Percentiles rank a stretch among this genome's conserved stretches.
phyloP scores from a whole-genome alignment of 768 basidiomycete genomes.

The Boletus reticuloceps region DNA sequence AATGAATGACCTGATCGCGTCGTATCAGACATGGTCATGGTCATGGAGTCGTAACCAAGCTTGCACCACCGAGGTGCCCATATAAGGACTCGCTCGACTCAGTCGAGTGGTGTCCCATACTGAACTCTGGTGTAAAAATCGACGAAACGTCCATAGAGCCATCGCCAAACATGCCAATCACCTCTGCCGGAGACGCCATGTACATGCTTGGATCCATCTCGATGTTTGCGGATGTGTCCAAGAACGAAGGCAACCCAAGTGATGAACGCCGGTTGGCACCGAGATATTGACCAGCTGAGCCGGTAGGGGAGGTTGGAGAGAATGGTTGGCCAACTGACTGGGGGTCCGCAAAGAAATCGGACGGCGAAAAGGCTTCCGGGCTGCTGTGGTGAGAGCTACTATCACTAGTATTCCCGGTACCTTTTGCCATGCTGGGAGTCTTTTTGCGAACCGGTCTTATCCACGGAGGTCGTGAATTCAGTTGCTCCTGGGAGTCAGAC shows the following conservation, averaged over 20 bases:
- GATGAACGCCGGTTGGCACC: slow-evolving; percentile 22
- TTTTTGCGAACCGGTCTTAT: slow-evolving; percentile 85
- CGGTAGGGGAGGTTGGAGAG: slow-evolving; percentile 18
- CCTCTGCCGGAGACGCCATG: slow-evolving; percentile 53
- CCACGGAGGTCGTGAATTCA: slow-evolving; percentile 72
- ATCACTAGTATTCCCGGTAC: slow-evolving; percentile 38
- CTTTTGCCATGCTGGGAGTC: slow-evolving; percentile 46
- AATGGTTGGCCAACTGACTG: slow-evolving; percentile 23
- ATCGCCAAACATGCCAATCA: slow-evolving; percentile 61
- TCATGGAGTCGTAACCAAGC: slow-evolving; percentile 30
- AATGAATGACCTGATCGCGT: slow-evolving; percentile 2
- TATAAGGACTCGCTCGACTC: slow-evolving; percentile 30
- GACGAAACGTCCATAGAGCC: slow-evolving; percentile 34
- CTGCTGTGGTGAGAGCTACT: slow-evolving; percentile 48
- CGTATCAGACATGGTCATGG: background rate
- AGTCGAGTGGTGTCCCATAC: slow-evolving; percentile 23
- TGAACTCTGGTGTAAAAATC: slow-evolving; percentile 32
- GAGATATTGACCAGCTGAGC: slow-evolving; percentile 24
- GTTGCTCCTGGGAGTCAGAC: slow-evolving; percentile 47
- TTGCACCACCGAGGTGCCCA: slow-evolving; percentile 21
- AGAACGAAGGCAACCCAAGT: slow-evolving; percentile 24
- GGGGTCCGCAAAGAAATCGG: slow-evolving; percentile 60
- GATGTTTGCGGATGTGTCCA: slow-evolving; percentile 34
- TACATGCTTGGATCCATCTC: slow-evolving; percentile 52
- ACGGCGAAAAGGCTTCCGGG: slow-evolving; percentile 63